Percentiles rank a stretch among this genome's conserved stretches.
Evolutionary conservation across 1,139 yeast genomes (phyloP).

Genomic region (Trichomonascaceae sp.): DNA sequence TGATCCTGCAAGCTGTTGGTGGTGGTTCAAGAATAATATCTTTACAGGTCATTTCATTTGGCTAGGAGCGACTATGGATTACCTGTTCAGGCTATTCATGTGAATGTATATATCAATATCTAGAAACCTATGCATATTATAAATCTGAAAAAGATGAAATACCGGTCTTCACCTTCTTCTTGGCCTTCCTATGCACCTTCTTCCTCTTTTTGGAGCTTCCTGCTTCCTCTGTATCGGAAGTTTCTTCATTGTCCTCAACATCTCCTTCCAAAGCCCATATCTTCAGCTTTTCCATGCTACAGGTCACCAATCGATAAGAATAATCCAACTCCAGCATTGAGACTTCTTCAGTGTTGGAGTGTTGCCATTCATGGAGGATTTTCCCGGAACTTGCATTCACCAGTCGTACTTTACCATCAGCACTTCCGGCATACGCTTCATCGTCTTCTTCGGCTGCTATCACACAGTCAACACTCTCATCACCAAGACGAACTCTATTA

Average conservation of each 20-base stretch:
- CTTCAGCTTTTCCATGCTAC: conserved; percentile 74
- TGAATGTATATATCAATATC: conserved; percentile 4
- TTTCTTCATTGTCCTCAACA: conserved; percentile 21
- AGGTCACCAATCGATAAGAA: conserved; percentile 71
- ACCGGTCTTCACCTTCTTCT: conserved; percentile 14
- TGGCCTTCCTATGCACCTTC: conserved; percentile 18
- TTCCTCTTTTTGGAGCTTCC: conserved; percentile 16
- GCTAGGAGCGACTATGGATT: conserved; percentile 72
- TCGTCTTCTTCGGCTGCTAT: conserved; percentile 72
- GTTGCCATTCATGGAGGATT: conserved; percentile 44
- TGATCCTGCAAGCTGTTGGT: conserved; percentile 77
- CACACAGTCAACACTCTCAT: conserved; percentile 73
- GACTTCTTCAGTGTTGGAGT: conserved; percentile 59
- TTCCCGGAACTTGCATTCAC: conserved; percentile 61
- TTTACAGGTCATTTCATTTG: conserved; percentile 74
- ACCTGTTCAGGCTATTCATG: conserved; percentile 47
- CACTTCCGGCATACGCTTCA: conserved; percentile 75
- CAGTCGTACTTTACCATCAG: conserved; percentile 71
- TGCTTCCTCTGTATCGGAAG: conserved; percentile 7
- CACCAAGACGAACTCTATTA: conserved; percentile 65
- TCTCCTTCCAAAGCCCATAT: conserved; percentile 51
- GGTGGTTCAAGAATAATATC: conserved; percentile 68
- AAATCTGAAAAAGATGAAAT: conserved; percentile 2
- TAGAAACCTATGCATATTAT: neutral
- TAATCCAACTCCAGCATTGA: conserved; percentile 69